Base-by-base conservation (phyloP, 2,329 filamentous ascomycete species). In the Sporothrix brasiliensis region DNA sequence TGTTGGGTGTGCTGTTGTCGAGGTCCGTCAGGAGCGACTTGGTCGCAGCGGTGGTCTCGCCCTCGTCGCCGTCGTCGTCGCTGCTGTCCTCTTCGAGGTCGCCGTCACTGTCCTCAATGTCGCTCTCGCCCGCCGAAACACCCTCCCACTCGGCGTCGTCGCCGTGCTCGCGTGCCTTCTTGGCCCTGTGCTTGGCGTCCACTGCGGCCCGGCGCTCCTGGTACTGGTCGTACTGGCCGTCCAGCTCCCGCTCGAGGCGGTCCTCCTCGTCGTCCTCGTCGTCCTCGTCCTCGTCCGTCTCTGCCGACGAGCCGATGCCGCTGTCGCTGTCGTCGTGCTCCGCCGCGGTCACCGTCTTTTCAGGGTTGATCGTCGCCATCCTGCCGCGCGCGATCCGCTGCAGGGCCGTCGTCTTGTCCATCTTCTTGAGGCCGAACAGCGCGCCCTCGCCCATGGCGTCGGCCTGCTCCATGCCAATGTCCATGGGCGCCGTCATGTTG, bases 401-500 rank as follows among this genome's bases (percentile, higher is more conserved):
- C 72, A 91, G 83, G 3, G 89, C 90, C 61, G 89, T 88, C 21
- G 89, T 87, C 78, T 92, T 91, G 77, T 97, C 92, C 58, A 96
- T 86, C 10, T 88, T 83, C 79, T 93, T 97, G 61, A 98, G 85
- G 2, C 88, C 88, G 78, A 99, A 99, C 84, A 97, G 95, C 39
- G 92, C 85, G 60, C 93, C 92, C 54, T 93, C 89, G 30, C 92
- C 94, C 66, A 87, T 84, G 0, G 92, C 91, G 0, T 92, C 92
- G 30, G 87, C 82, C 80, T 95, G 93, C 78, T 97, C 95, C 82
- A 97, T 87, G 76, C 95, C 95, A 73, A 99, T 97, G 74, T 99
- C 95, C 85, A 93, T 95, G 9, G 95, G 95, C 0, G 93, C 92
- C 2, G 90, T 91, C 95, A 99, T 99, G 81, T 97, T 91, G 83